These are phyloP conservation scores for Nepenthes gracilis DNA, from an alignment of 148 eudicot species.

Conservation along the genomic window DNA sequence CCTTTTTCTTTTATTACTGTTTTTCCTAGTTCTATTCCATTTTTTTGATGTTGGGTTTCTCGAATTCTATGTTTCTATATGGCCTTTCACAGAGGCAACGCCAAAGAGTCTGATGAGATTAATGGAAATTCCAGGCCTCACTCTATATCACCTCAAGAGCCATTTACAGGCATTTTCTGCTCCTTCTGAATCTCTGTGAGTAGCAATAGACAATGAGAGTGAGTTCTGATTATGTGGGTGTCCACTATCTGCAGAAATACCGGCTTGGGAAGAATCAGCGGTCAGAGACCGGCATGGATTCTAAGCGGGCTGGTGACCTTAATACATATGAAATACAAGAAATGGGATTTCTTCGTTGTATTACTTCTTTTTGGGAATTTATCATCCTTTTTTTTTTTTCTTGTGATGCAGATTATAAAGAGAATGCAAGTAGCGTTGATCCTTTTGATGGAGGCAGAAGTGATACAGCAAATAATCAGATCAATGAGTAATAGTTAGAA, in stretches of 20 bases:
- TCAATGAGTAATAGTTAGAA: slow-evolving; percentile 48
- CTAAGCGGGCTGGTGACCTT: slow-evolving; percentile 34
- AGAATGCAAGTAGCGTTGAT: slow-evolving; percentile 17
- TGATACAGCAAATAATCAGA: slow-evolving; percentile 35
- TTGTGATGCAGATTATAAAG: slow-evolving; percentile 21
- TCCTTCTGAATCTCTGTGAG: not conserved
- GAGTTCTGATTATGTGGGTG: not conserved
- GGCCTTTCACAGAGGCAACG: slow-evolving; percentile 57
- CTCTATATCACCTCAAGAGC: slow-evolving; percentile 84
- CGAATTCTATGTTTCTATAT: slow-evolving; percentile 1
- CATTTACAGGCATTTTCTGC: slow-evolving; percentile 61
- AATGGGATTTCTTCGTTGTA: not conserved
- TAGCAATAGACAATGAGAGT: not conserved
- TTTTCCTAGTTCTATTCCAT: not conserved
- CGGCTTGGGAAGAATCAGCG: slow-evolving; percentile 66
- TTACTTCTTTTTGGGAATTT: not conserved
- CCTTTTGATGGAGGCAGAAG: slow-evolving; percentile 16
- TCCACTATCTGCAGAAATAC: slow-evolving; percentile 53
- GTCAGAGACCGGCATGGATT: slow-evolving; percentile 28
- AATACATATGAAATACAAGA: not conserved
- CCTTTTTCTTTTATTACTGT: not conserved
- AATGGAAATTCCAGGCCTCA: slow-evolving; percentile 77
- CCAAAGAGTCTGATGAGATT: slow-evolving; percentile 74
- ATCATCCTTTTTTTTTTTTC: not conserved
- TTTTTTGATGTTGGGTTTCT: not conserved